phyloP scores from a whole-genome alignment of 768 basidiomycete genomes.

The Serendipita indica region DNA sequence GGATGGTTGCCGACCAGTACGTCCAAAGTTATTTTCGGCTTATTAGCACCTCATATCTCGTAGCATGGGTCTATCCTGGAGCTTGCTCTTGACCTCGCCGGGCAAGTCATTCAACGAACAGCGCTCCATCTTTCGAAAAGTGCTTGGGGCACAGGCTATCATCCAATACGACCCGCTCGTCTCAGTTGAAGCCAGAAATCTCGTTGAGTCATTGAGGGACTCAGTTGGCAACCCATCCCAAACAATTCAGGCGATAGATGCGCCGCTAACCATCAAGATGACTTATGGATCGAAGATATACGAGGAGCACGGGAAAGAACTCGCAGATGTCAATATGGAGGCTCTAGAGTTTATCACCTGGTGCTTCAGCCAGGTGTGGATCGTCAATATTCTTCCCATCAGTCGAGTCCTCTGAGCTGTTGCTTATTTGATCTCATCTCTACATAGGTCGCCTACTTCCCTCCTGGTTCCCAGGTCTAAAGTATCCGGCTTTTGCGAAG shows the following conservation, averaged over 20 bases:
- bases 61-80: background rate
- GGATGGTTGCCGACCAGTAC: background rate
- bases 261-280: background rate
- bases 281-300: background rate
- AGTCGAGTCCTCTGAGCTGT: too few species aligned
- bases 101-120: background rate
- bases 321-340: background rate
- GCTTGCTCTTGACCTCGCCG: background rate
- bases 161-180: background rate
- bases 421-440: too few species aligned
- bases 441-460: slow-evolving; percentile 36
- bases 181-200: background rate
- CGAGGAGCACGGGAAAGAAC: background rate
- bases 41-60: background rate
- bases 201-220: too few species aligned
- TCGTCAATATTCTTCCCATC: background rate
- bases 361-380: background rate
- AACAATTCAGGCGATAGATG: background rate
- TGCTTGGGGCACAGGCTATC: background rate
- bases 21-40: background rate
- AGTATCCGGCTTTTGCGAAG: slow-evolving; percentile 36
- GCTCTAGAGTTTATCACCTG: background rate
- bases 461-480: slow-evolving; percentile 49
- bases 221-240: too few species aligned
- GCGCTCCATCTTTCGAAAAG: slow-evolving; percentile 2